phyloP scores from a whole-genome alignment of 768 basidiomycete species.

The Trametes meyenii region DNA sequence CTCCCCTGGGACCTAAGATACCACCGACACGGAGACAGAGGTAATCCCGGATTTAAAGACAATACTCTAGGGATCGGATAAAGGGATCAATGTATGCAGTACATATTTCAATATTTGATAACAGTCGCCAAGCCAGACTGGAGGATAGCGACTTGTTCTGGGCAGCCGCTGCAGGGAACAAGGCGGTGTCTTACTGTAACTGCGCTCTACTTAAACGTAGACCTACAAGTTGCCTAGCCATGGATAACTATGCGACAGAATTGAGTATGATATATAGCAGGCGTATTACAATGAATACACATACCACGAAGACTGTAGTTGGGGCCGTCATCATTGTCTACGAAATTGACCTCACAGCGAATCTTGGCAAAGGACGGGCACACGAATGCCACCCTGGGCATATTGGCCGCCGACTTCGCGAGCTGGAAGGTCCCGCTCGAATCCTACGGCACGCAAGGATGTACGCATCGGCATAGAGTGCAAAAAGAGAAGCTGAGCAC shows the following conservation, averaged over 20 bases:
- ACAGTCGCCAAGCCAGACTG: too few relatives aligned
- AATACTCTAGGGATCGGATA: too few relatives aligned
- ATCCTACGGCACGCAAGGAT: neutral
- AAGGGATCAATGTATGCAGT: too few relatives aligned
- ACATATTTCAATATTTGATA: too few relatives aligned
- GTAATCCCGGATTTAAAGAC: too few relatives aligned
- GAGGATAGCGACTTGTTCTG: neutral
- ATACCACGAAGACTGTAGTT: conserved; percentile 12
- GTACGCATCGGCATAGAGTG: neutral
- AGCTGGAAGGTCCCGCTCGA: conserved; percentile 3
- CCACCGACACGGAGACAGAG: too few relatives aligned
- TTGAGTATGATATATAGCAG: neutral
- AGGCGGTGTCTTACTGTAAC: neutral
- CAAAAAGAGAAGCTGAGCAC: neutral
- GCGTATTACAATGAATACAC: neutral
- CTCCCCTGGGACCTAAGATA: too few relatives aligned
- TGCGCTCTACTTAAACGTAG: neutral
- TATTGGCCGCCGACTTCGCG: neutral
- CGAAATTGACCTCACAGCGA: conserved; percentile 18
- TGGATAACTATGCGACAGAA: neutral
- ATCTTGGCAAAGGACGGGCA: conserved; percentile 7
- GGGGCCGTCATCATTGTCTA: conserved; percentile 15
- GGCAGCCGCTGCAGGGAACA: neutral
- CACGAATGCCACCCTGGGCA: conserved; percentile 1
- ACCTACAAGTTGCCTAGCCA: neutral